Conservation (phyloP, 164 flowering plant genomes). For the Magnolia officinalis region DNA sequence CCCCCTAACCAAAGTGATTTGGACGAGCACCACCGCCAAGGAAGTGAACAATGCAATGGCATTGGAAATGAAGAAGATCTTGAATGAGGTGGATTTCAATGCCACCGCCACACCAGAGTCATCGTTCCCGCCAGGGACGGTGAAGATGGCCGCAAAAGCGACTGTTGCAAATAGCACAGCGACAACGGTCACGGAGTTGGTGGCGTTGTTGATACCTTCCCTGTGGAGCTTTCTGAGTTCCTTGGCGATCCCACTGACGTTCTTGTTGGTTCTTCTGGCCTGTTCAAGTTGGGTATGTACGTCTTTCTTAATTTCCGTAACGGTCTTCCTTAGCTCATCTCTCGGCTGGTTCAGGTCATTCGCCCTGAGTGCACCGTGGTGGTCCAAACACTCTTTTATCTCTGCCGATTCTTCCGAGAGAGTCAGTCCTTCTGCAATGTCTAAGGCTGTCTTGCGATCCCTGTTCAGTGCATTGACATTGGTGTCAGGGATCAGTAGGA, state of each 20-base stretch:
- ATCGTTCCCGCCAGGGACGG: conserved; percentile 67
- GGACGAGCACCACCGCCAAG: conserved; percentile 77
- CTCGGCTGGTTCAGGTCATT: conserved; percentile 74
- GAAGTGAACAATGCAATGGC: conserved; percentile 76
- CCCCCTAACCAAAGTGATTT: conserved; percentile 72
- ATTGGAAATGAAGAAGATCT: conserved; percentile 65
- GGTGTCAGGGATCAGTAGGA: conserved; percentile 51
- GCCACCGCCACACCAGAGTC: conserved; percentile 46
- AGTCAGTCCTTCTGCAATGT: conserved; percentile 69
- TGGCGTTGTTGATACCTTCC: conserved; percentile 75
- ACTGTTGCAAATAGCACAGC: conserved; percentile 81
- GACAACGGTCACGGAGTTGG: conserved; percentile 77
- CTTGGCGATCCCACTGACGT: conserved; percentile 63
- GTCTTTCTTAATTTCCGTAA: conserved; percentile 64
- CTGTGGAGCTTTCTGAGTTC: conserved; percentile 65
- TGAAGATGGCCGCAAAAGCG: conserved; percentile 75
- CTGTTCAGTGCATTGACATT: conserved; percentile 71
- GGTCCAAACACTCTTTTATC: conserved; percentile 45
- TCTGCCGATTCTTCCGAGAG: conserved; percentile 58
- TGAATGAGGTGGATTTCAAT: conserved; percentile 44
- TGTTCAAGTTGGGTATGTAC: conserved; percentile 77
- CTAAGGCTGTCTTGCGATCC: conserved; percentile 68
- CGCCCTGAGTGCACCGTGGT: conserved; percentile 56
- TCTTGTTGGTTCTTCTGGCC: conserved; percentile 62
- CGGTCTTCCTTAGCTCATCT: conserved; percentile 68